A percentile compares a stretch with the other conserved stretches of the same genome.
Evolutionary conservation across 768 basidiomycete genomes (phyloP).

Genomic region (Phylloporus arenicola): DNA sequence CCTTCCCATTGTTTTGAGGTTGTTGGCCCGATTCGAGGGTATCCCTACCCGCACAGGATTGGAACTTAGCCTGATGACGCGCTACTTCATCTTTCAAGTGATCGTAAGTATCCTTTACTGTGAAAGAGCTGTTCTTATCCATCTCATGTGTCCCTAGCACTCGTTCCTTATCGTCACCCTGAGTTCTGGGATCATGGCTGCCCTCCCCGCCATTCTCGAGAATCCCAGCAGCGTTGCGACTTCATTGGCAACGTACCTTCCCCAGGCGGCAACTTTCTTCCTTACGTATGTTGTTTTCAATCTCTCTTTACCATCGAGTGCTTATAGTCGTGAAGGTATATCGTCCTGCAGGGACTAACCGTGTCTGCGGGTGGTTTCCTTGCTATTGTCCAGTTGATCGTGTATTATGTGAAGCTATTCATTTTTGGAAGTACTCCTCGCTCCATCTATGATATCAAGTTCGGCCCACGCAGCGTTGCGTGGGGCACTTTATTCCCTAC

Average conservation of each 20-base stretch:
- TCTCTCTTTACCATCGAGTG: not conserved
- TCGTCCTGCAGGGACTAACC: constrained; percentile 75
- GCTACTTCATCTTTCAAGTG: constrained; percentile 90
- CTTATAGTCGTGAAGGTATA: constrained; percentile 43
- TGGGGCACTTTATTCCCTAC: constrained; percentile 75
- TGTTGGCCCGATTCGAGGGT: constrained; percentile 82
- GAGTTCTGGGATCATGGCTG: constrained; percentile 73
- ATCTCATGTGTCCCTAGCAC: constrained; percentile 46
- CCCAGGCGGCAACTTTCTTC: constrained; percentile 86
- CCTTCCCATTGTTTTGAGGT: constrained; percentile 74
- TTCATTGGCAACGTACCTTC: constrained; percentile 73
- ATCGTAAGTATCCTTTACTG: constrained; percentile 50
- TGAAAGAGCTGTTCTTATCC: not conserved
- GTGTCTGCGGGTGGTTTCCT: constrained; percentile 79
- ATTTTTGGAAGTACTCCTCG: constrained; percentile 87
- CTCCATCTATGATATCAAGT: constrained; percentile 79
- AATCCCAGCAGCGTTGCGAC: constrained; percentile 67
- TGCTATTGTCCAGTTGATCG: constrained; percentile 61
- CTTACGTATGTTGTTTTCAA: constrained; percentile 56
- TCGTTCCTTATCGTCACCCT: constrained; percentile 90
- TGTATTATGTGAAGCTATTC: constrained; percentile 90
- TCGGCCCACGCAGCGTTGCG: constrained; percentile 54
- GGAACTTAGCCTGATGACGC: constrained; percentile 86
- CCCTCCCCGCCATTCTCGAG: constrained; percentile 56
- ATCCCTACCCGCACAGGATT: constrained; percentile 79